A percentile compares a stretch with the other conserved stretches of the same genome.
Conservation (phyloP, 2,329 filamentous ascomycete species). For the Hansfordia pulvinata region DNA sequence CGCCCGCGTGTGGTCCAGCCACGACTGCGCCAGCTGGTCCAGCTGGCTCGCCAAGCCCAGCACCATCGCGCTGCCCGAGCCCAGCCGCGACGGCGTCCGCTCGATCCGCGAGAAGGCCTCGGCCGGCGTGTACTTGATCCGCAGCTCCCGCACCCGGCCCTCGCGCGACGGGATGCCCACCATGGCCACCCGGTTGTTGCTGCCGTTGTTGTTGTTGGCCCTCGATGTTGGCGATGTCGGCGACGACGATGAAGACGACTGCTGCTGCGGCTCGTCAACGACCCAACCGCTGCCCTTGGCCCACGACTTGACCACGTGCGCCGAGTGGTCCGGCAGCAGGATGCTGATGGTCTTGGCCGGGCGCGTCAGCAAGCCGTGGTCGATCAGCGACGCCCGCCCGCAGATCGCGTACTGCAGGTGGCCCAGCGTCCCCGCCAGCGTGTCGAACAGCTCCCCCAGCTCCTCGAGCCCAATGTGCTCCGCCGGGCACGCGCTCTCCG, state of each 20-base stretch:
- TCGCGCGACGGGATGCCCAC: conserved; percentile 28
- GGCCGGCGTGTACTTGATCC: conserved; percentile 20
- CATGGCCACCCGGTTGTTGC: conserved; percentile 20
- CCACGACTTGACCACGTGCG: conserved; percentile 25
- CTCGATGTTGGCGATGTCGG: too few relatives aligned
- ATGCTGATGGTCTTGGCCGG: conserved; percentile 22
- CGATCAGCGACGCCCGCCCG: conserved; percentile 28
- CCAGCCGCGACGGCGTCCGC: conserved; percentile 5
- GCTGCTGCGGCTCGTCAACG: too few relatives aligned
- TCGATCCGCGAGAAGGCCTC: conserved; percentile 17
- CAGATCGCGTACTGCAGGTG: conserved; percentile 32
- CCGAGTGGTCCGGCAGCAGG: conserved; percentile 22
- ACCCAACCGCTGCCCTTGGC: conserved; percentile 20
- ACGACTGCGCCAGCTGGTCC: conserved; percentile 13
- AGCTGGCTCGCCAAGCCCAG: conserved; percentile 11
- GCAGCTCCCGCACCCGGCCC: conserved; percentile 17
- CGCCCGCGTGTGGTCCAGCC: conserved; percentile 6
- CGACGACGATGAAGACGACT: too few relatives aligned
- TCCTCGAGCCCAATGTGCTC: conserved; percentile 12
- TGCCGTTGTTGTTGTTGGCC: too few relatives aligned
- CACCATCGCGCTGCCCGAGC: conserved; percentile 8
- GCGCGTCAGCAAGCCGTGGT: conserved; percentile 24
- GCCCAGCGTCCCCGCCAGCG: conserved; percentile 23
- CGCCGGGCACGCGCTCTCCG: conserved; percentile 10
- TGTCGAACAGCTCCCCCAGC: conserved; percentile 22